phyloP scores from a whole-genome alignment of 306 rosid genomes.

The Neltuma alba region DNA sequence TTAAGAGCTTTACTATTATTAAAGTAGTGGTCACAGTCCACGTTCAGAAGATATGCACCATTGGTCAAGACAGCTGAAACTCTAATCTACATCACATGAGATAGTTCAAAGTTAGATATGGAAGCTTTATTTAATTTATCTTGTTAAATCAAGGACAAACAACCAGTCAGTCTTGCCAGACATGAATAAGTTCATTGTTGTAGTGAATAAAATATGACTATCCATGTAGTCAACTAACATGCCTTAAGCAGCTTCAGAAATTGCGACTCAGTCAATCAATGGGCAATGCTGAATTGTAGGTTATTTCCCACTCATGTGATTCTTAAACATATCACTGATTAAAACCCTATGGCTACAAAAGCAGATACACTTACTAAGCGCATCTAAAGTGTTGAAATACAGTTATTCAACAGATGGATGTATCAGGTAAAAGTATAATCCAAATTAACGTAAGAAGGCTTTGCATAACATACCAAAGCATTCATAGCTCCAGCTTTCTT shows the following conservation, averaged over 20 bases:
- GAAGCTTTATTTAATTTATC: not conserved
- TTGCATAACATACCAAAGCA: slow-evolving; percentile 80
- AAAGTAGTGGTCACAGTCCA: slow-evolving; percentile 99
- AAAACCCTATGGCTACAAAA: slow-evolving; percentile 20
- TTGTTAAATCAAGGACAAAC: not conserved
- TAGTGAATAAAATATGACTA: not conserved
- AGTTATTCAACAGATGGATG: not conserved
- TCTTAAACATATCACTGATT: not conserved
- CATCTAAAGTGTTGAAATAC: not conserved
- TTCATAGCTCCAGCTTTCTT: slow-evolving; percentile 99
- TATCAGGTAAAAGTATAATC: slow-evolving; percentile 19
- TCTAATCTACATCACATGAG: slow-evolving; percentile 71
- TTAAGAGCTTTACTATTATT: slow-evolving; percentile 97
- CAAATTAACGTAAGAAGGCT: slow-evolving; percentile 19
- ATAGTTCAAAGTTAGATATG: slow-evolving; percentile 40
- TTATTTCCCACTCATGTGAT: slow-evolving; percentile 23
- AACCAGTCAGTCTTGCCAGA: slow-evolving; percentile 14
- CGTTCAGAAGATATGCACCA: slow-evolving; percentile 94
- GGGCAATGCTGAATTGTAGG: slow-evolving; percentile 8
- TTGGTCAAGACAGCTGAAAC: slow-evolving; percentile 98
- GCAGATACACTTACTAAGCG: slow-evolving; percentile 7
- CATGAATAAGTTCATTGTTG: not conserved
- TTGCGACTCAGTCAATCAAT: not conserved
- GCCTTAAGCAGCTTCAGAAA: not conserved
- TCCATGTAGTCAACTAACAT: slow-evolving; percentile 18